phyloP scores from a whole-genome alignment of 2,329 filamentous ascomycete species.

The Dactylella cylindrospora region DNA sequence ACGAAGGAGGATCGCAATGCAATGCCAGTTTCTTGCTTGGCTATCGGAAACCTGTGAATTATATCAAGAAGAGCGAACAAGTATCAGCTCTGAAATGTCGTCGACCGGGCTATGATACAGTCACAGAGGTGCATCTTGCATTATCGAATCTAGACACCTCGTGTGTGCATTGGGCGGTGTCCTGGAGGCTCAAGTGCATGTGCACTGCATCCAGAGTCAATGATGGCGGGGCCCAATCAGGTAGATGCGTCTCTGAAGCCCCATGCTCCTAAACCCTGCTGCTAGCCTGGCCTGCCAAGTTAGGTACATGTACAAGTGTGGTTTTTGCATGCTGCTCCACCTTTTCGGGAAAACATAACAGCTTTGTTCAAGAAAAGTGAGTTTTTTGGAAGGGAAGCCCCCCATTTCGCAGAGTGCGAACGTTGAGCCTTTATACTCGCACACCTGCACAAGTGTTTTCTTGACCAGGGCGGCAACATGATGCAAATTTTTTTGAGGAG shows the following conservation, averaged over 20 bases:
- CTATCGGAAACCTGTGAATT: conserved; percentile 25
- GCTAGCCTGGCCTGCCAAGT: conserved; percentile 12
- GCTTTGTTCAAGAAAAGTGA: conserved; percentile 15
- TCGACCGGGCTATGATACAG: conserved; percentile 19
- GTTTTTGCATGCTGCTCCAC: conserved; percentile 31
- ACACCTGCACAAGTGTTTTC: too few species aligned
- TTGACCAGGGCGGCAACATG: conserved; percentile 20
- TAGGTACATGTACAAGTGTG: not conserved
- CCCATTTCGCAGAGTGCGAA: conserved; percentile 40
- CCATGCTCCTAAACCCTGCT: conserved; percentile 4
- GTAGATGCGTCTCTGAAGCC: conserved; percentile 3
- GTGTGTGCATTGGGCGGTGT: conserved; percentile 16
- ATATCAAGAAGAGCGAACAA: conserved; percentile 42
- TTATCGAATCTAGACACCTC: conserved; percentile 34
- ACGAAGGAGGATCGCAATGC: not conserved
- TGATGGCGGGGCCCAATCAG: conserved; percentile 20
- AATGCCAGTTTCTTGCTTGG: not conserved
- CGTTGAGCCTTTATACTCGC: conserved; percentile 15
- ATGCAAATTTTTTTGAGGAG: conserved; percentile 21
- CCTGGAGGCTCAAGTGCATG: conserved; percentile 37
- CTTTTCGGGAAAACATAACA: conserved; percentile 12
- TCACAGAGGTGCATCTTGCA: conserved; percentile 31
- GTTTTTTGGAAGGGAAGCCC: conserved; percentile 11
- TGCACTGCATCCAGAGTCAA: too few species aligned
- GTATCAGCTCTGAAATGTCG: conserved; percentile 26